Evolutionary conservation across 768 basidiomycete species (phyloP).

Genomic region (Boletellus sp.): DNA sequence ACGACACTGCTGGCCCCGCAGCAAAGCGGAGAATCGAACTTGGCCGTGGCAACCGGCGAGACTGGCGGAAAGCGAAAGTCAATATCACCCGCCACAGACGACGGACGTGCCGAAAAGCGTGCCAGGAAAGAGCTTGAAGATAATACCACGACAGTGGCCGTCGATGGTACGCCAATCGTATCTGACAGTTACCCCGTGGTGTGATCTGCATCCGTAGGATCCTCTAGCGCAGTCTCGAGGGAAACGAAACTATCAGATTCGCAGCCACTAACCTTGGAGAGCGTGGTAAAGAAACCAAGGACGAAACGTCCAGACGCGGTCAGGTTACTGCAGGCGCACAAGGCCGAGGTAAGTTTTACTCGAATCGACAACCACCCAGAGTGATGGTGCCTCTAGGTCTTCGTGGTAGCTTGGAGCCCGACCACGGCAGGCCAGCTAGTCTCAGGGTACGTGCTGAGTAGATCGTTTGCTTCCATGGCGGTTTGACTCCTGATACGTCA

Average conservation of each 20-base stretch:
- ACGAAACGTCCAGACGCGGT: slow-evolving; percentile 37
- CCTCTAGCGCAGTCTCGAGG: slow-evolving; percentile 9
- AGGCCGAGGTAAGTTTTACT: slow-evolving; percentile 46
- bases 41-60: slow-evolving; percentile 15
- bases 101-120: slow-evolving; percentile 62
- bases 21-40: slow-evolving; percentile 11
- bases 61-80: slow-evolving; percentile 50
- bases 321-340: slow-evolving; percentile 54
- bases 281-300: slow-evolving; percentile 33
- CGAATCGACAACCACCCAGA: slow-evolving; percentile 11
- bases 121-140: slow-evolving; percentile 49
- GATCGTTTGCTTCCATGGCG: background rate
- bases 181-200: slow-evolving; percentile 26
- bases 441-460: slow-evolving; percentile 54
- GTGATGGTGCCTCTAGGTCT: slow-evolving; percentile 51
- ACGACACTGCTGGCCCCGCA: slow-evolving; percentile 19
- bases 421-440: slow-evolving; percentile 54
- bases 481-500: slow-evolving; percentile 22
- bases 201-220: slow-evolving; percentile 12
- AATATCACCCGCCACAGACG: slow-evolving; percentile 38
- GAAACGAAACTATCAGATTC: slow-evolving; percentile 21
- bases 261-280: slow-evolving; percentile 19
- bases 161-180: slow-evolving; percentile 36
- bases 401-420: slow-evolving; percentile 80
- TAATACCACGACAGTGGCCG: slow-evolving; percentile 30